These are phyloP conservation scores for Microsporum audouinii DNA, from an alignment of 2,329 filamentous ascomycete species.

Conservation along the genomic window DNA sequence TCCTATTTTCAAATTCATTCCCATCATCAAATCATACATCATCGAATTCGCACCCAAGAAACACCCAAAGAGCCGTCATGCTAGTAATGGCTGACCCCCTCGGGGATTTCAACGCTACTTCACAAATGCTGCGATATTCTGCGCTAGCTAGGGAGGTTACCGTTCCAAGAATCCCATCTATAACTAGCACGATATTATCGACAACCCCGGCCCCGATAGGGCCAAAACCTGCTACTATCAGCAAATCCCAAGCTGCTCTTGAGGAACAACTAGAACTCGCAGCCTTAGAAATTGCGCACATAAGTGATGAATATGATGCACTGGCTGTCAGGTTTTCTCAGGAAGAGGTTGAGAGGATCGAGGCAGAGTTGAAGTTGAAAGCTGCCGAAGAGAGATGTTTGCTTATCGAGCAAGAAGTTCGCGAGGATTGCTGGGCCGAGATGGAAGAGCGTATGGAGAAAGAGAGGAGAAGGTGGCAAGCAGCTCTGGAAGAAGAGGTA, in stretches of 20 bases:
- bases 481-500: slow-evolving; percentile 62
- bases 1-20: slow-evolving; percentile 81
- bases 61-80: slow-evolving; percentile 82
- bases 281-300: slow-evolving; percentile 66
- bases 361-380: slow-evolving; percentile 61
- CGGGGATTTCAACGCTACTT: slow-evolving; percentile 93
- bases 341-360: slow-evolving; percentile 57
- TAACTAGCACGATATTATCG: slow-evolving; percentile 56
- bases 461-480: slow-evolving; percentile 73
- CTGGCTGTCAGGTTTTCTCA: slow-evolving; percentile 57
- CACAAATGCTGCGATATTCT: slow-evolving; percentile 88
- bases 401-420: slow-evolving; percentile 68
- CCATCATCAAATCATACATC: slow-evolving; percentile 45
- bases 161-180: slow-evolving; percentile 74
- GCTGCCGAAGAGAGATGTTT: slow-evolving; percentile 54
- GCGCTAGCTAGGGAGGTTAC: slow-evolving; percentile 87
- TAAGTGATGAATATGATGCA: slow-evolving; percentile 65
- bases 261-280: slow-evolving; percentile 70
- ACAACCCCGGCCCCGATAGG: slow-evolving; percentile 23
- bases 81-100: slow-evolving; percentile 87
- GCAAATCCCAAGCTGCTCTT: slow-evolving; percentile 28
- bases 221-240: slow-evolving; percentile 15
- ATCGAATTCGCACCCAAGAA: slow-evolving; percentile 33
- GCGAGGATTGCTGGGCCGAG: slow-evolving; percentile 78
- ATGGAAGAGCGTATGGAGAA: slow-evolving; percentile 67